Evolutionary conservation across 2,329 filamentous ascomycete species (phyloP), one percentile per base, ranked within the genome.

Genomic region (Byssochlamys sp.): DNA sequence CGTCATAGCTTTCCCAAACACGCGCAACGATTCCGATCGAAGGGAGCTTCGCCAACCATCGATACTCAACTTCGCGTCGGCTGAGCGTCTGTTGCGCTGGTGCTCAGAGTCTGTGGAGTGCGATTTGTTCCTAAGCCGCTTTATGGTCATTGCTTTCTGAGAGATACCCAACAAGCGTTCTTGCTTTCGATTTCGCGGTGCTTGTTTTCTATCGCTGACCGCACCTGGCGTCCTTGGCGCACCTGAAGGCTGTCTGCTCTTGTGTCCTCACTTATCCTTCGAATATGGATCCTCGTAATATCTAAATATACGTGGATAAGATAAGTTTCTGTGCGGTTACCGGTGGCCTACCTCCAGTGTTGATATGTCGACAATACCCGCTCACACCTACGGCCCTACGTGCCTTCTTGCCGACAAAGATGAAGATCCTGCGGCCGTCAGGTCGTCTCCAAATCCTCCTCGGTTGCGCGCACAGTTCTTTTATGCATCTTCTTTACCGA

Each of bases 401-500:
- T 89, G 86, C 68, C 81, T 65, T 65, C 78, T 66, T 65, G 74
- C 66, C 71, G 66, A 70, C 53, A 68, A 70, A 53, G 66, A 69
- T 29, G 65, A 71, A 11, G 66, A 72, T 48, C 65, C 65, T n/a
- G 59, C 67, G 48, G 65, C 68, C 51, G 67, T 70, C 58, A 65
- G 67, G 51, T 62, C 65, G 19, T 67, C 64, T 56, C 77, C 75
- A 55, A 78, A 82, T 26, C 87, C 88, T 14, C 80, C 83, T 0
- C 68, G 63, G 27, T 71, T 88, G 56, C 78, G 80, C 31, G 81
- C 87, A 25, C 89, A 90, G 61, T 96, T 90, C 76, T 96, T 96
- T 74, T 96, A 95, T 72, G 82, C 85, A 12, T 94, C 90, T 10
- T 78, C 85, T 11, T 81, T 92, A 54, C 87, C 90, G 29, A 91